Base-by-base conservation (phyloP, 2,329 filamentous ascomycete genomes). In the Chaetoscypha palmicola region DNA sequence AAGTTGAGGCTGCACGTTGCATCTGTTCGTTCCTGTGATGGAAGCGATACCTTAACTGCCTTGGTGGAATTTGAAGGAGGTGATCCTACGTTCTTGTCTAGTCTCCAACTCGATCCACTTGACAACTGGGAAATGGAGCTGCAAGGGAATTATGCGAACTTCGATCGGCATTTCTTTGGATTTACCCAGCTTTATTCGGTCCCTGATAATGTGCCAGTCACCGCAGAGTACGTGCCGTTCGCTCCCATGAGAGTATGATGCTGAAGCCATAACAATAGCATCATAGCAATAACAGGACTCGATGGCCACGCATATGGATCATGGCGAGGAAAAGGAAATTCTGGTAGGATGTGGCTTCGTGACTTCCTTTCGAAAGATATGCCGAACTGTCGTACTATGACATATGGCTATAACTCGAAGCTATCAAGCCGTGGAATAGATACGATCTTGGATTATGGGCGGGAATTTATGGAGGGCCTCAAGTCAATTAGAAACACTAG, bases 371-470 rank as follows among this genome's bases (percentile, higher is more conserved):
- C 42, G 1, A 56, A 59, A 41, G 58, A 61, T 47, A 34, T 60
- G 11, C 57, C 54, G 4, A 32, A 44, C 14, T 63, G 57, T 32
- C 53, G 60, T 7, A 57, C 56, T 0, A 62, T 63, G 54, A 62
- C 57, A 20, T 64, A 64, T 40, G 61, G 63, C 2, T 64, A 64
- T 44, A 61, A 65, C 46, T 60, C 62, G 14, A 62, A 60, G 41
- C 45, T 64, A 4, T 53, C 45, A 10, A 57, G 47, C 28, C 48
- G 52, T 35, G 55, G 52, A 7, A 42, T 59, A 5, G 44, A 51
- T 28, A 43, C 30, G 2, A 49, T 47, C 21, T 45, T 47, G 40
- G 43, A 48, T 38, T 51, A 53, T 41, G 38, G 45, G 5, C 37
- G 32, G 20, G 43, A 38, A 16, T 49, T 53, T 23, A 28, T 38